Percentiles rank a stretch among this genome's conserved stretches.
phyloP scores from a whole-genome alignment of 352 stramenopile species.

The Phytopythium ostracodes region DNA sequence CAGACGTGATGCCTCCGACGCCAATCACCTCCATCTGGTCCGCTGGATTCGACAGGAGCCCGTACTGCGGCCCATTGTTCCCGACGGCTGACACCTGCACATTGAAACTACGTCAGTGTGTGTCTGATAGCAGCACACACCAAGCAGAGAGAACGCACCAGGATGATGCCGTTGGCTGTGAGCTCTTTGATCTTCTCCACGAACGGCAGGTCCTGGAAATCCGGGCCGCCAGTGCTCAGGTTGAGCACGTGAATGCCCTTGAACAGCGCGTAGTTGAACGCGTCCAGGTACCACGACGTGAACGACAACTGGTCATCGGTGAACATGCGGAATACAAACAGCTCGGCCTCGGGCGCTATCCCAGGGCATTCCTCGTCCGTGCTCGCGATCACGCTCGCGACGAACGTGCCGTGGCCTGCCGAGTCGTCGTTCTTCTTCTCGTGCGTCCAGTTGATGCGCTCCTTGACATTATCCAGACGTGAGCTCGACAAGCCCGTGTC shows the following conservation, averaged over 20 bases:
- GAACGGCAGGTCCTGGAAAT: constrained; percentile 85
- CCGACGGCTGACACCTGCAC: constrained; percentile 72
- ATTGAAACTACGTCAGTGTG: constrained; percentile 2
- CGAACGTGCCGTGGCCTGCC: constrained; percentile 83
- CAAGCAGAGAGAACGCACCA: constrained; percentile 29
- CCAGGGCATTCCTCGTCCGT: constrained; percentile 59
- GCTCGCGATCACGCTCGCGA: constrained; percentile 69
- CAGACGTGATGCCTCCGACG: constrained; percentile 62
- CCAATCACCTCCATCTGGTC: constrained; percentile 85
- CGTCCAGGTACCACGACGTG: constrained; percentile 89
- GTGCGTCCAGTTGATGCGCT: constrained; percentile 86
- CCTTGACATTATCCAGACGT: constrained; percentile 55
- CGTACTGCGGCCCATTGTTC: constrained; percentile 83
- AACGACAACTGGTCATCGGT: constrained; percentile 83
- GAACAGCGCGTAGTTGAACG: constrained; percentile 88
- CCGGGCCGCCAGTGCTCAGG: constrained; percentile 78
- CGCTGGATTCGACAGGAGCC: constrained; percentile 79
- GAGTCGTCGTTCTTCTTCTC: constrained; percentile 71
- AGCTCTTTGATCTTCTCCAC: constrained; percentile 87
- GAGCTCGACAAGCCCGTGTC: constrained; percentile 72
- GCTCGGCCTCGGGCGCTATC: constrained; percentile 67
- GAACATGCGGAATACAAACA: constrained; percentile 87
- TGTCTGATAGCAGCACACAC: background rate
- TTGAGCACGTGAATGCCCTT: constrained; percentile 80
- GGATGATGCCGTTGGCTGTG: constrained; percentile 67